Base-by-base conservation (phyloP, 2,329 filamentous ascomycete genomes). In the Fusarium newnesense region DNA sequence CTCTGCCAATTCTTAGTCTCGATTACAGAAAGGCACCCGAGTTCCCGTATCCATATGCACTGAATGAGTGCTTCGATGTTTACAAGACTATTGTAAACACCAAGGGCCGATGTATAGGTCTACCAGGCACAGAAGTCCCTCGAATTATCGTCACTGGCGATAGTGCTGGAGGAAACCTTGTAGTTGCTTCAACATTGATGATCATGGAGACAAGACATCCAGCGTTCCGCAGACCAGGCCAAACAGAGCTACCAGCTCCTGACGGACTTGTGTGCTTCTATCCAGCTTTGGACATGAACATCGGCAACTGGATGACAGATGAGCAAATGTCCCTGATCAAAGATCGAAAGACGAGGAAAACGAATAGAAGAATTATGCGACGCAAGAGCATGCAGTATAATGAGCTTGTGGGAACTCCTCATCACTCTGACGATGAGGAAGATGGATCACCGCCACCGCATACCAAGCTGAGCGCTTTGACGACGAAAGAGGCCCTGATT, bases 221-320 rank as follows among this genome's bases (percentile, higher is more conserved):
- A 19, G 79, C 79, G 3, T 79, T 81, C 63, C 75, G 77, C 21
- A 77, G 81, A 43, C 69, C 77, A 18, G 68, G 74, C 3, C 67
- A 90, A 70, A 84, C 84, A 26, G 85, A 90, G 5, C 85, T 97
- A 10, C 92, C 95, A 1, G 80, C 89, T 0, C 96, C 96, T 0
- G 92, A 93, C 59, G 96, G 95, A 0, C 83, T 98, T 12, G 87
- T 98, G 1, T 87, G 97, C 54, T 91, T 97, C 66, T 99, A 99
- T 78, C 96, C 96, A 2, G 92, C 92, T 0, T 84, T 99, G 67
- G 96, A 98, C 78, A 95, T 98, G 93, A 98, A 97, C 78, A 98
- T 98, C 74, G 94, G 94, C 42, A 98, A 95, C 81, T 99, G 96
- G 96, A 98, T 99, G 95, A 95, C 94, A 1, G 96, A 98, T 77